A percentile compares a stretch with the other conserved stretches of the same genome.
These are phyloP conservation scores for Fusarium albosuccineum DNA, from an alignment of 2,329 filamentous ascomycete species.

Conservation along the genomic window DNA sequence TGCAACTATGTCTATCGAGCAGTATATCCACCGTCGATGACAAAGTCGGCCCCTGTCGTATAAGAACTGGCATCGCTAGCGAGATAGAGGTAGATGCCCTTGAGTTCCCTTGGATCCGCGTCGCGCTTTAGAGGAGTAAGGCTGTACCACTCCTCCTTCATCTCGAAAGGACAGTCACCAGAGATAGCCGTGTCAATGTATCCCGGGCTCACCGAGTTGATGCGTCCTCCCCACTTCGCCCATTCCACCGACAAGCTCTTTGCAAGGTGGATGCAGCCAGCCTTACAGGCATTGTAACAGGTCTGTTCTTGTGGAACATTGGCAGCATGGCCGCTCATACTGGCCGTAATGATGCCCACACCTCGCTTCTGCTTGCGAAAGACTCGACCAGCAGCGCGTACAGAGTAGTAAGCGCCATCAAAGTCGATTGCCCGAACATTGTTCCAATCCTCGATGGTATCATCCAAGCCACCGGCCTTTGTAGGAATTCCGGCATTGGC, in stretches of 20 bases:
- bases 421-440: conserved; percentile 46
- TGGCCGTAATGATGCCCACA: conserved; percentile 52
- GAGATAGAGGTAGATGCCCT: conserved; percentile 50
- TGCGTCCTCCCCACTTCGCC: conserved; percentile 57
- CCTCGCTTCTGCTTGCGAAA: conserved; percentile 52
- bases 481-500: conserved; percentile 50
- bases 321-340: conserved; percentile 51
- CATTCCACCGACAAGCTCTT: conserved; percentile 59
- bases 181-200: conserved; percentile 55
- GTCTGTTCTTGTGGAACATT: conserved; percentile 57
- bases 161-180: conserved; percentile 49
- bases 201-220: conserved; percentile 56
- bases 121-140: conserved; percentile 48
- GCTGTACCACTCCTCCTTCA: conserved; percentile 52
- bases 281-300: conserved; percentile 60
- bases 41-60: conserved; percentile 29
- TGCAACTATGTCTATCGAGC: conserved; percentile 20
- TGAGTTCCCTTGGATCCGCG: conserved; percentile 49
- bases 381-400: conserved; percentile 50
- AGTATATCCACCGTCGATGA: conserved; percentile 38
- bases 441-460: conserved; percentile 47
- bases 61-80: conserved; percentile 33
- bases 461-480: conserved; percentile 40
- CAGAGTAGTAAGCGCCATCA: conserved; percentile 50
- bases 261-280: conserved; percentile 57